Evolutionary conservation across 495 filamentous ascomycete genomes (phyloP).

Genomic region (Aspergillus olivimuriae): DNA sequence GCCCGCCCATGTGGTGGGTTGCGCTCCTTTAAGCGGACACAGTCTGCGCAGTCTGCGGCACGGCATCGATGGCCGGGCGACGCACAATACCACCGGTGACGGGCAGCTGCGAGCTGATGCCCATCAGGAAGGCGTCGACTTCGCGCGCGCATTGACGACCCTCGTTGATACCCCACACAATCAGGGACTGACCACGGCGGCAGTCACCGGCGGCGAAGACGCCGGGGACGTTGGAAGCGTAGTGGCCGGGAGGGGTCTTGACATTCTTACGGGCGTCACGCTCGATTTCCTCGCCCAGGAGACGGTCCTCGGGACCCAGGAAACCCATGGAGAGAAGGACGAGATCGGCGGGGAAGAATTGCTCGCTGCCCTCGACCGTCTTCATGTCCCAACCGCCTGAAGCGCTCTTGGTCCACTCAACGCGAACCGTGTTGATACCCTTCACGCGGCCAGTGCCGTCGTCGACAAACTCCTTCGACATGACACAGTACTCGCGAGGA

Average conservation of each 20-base stretch:
- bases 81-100: slow-evolving; percentile 94
- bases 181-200: slow-evolving; percentile 90
- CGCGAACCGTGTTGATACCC: slow-evolving; percentile 95
- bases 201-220: slow-evolving; percentile 97
- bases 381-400: slow-evolving; percentile 99
- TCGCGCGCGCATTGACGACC: slow-evolving; percentile 91
- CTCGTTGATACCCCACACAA: slow-evolving; percentile 99
- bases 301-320: slow-evolving; percentile 87
- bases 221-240: slow-evolving; percentile 80
- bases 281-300: slow-evolving; percentile 81
- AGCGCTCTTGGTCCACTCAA: slow-evolving; percentile 91
- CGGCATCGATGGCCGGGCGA: slow-evolving; percentile 54
- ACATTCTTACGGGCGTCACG: slow-evolving; percentile 94
- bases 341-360: slow-evolving; percentile 96
- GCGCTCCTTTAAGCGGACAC: slow-evolving; percentile 21
- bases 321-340: slow-evolving; percentile 98
- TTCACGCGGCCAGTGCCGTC: slow-evolving; percentile 85
- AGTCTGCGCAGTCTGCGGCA: slow-evolving; percentile 30
- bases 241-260: slow-evolving; percentile 89
- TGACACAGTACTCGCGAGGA: slow-evolving; percentile 96
- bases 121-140: slow-evolving; percentile 83
- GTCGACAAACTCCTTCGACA: slow-evolving; percentile 96
- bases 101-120: slow-evolving; percentile 68
- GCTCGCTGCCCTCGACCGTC: slow-evolving; percentile 87
- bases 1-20: not conserved